Evolutionary conservation across 202 grass and related monocot genomes (phyloP), one percentile per base, ranked within the genome.

Genomic region (Musa balbisiana): DNA sequence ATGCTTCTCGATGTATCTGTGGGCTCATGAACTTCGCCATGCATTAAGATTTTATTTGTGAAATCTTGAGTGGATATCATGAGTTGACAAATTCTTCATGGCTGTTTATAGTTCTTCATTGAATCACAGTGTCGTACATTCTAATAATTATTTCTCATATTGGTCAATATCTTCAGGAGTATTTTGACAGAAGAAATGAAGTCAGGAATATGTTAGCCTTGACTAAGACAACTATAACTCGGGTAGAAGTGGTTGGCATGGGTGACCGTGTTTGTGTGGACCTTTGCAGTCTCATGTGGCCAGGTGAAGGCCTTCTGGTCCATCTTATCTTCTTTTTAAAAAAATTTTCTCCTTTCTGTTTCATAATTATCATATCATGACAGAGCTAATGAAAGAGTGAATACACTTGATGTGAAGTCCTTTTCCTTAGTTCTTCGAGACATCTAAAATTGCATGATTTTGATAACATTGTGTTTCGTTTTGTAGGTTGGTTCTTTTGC

Each of bases 211-310:
- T 81, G 68, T 83, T 95, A 72, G 68, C 62, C 20, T 85, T 99
- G 84, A 88, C 91, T 83, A 92, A 86, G 60, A 89, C 82, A 52
- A 92, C 87, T 49, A 26, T 99, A 82, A 89, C 95, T 56, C 87
- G 89, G 52, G 81, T 90, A 82, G 79, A 90, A 69, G 79, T 89
- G 52, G 82, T 99, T 69, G 87, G 95, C 76, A 99, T 99, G 87
- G 95, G 89, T 56, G 91, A 99, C 80, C 88, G 91, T 73, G 95
- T 94, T 66, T 99, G 95, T 85, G 91, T 99, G 62, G 95, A 99
- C 72, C 95, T 94, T 85, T 99, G 91, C 81, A 94, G 83, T 76
- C 84, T 99, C 56, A 99, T 99, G 91, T 77, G 20, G 82, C 95
- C 91, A 1, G 89, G 95, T 20, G 89, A 94, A 94, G 95, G 91